phyloP scores from a whole-genome alignment of 139 green algal genomes.

The Chlorokybus atmophyticus region DNA sequence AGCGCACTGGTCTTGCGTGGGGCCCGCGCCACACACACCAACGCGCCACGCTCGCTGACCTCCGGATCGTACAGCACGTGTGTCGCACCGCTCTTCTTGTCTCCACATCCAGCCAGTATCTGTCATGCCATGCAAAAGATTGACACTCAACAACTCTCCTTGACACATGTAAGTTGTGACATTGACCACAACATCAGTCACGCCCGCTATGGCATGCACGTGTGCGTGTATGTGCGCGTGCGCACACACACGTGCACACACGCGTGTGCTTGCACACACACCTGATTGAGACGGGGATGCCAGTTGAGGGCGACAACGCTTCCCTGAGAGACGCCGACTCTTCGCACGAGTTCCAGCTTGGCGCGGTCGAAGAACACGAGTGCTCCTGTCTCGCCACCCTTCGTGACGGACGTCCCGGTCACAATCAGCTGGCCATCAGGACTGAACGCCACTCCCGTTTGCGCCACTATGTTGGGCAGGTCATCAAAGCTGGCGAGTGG shows the following conservation, averaged over 20 bases:
- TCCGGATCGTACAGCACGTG: constrained; percentile 68
- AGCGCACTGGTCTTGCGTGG: constrained; percentile 7
- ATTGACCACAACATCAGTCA: neutral
- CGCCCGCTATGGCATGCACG: neutral
- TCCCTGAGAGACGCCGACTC: constrained; percentile 44
- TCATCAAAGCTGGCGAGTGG: constrained; percentile 42
- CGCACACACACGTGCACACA: too few relatives aligned
- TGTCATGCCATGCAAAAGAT: constrained; percentile 1
- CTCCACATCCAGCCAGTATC: constrained; percentile 19
- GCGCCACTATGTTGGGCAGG: constrained; percentile 38
- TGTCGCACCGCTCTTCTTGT: constrained; percentile 23
- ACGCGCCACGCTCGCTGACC: constrained; percentile 50
- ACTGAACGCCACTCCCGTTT: constrained; percentile 54
- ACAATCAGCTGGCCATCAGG: constrained; percentile 65
- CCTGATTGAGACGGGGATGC: constrained; percentile 86
- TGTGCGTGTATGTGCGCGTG: neutral
- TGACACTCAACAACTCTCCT: neutral
- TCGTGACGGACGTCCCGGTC: constrained; percentile 39
- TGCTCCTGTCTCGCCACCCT: constrained; percentile 12
- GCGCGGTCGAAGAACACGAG: constrained; percentile 36
- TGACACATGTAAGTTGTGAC: neutral
- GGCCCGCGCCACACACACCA: constrained; percentile 40
- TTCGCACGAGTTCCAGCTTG: constrained; percentile 36
- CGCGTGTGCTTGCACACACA: too few relatives aligned
- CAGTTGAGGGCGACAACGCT: constrained; percentile 41